These are phyloP conservation scores for Raffaelea ambrosiae DNA, from an alignment of 2,329 filamentous ascomycete genomes.

Conservation along the genomic window DNA sequence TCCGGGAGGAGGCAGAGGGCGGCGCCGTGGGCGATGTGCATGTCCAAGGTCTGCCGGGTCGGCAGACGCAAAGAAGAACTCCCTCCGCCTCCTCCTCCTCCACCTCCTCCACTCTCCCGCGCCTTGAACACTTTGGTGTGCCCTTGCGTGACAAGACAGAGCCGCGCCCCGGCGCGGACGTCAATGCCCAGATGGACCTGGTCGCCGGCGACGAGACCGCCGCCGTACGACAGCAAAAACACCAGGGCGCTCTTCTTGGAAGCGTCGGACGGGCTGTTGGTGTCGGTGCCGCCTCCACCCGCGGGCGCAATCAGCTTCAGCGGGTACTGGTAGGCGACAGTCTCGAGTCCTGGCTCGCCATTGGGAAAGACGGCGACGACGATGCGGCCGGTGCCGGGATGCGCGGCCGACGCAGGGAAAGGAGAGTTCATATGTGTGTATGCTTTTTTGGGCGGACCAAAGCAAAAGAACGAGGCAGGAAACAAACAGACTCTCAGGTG, in stretches of 20 bases:
- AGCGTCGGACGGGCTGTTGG: slow-evolving; percentile 30
- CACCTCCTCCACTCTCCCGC: background rate
- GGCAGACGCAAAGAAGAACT: too few species aligned
- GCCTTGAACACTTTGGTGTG: slow-evolving; percentile 96
- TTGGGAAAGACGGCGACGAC: slow-evolving; percentile 65
- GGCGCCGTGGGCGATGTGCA: slow-evolving; percentile 39
- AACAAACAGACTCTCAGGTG: background rate
- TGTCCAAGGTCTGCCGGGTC: slow-evolving; percentile 42
- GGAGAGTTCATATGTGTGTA: slow-evolving; percentile 64
- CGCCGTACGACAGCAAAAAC: slow-evolving; percentile 89
- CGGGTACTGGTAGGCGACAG: slow-evolving; percentile 83
- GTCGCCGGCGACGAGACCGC: slow-evolving; percentile 85
- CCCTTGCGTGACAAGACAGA: slow-evolving; percentile 63
- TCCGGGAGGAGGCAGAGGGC: slow-evolving; percentile 70
- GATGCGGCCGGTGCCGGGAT: slow-evolving; percentile 71
- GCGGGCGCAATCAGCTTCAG: slow-evolving; percentile 80
- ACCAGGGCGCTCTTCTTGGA: slow-evolving; percentile 61
- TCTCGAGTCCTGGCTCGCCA: slow-evolving; percentile 60
- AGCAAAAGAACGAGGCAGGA: slow-evolving; percentile 12
- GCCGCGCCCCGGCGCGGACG: slow-evolving; percentile 54
- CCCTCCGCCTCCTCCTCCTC: too few species aligned
- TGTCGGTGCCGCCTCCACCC: background rate
- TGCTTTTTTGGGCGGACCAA: too few species aligned
- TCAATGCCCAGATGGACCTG: slow-evolving; percentile 64
- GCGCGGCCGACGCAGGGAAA: slow-evolving; percentile 65